Evolutionary conservation across 495 filamentous ascomycete species (phyloP).

Genomic region (Neurospora sp.): DNA sequence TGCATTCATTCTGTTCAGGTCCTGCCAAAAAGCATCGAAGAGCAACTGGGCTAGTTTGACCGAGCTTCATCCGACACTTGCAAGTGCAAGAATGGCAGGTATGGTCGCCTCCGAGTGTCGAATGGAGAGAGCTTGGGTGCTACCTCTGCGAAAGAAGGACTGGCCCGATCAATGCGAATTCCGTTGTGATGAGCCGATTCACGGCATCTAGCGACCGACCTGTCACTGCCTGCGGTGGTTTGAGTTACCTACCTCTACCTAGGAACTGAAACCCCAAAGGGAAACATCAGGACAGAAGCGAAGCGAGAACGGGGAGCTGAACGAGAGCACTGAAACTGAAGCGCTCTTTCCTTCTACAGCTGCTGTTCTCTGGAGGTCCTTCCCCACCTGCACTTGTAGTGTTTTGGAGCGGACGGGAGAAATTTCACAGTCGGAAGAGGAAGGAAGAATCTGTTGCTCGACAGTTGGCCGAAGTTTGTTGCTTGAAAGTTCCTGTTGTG

Average conservation of each 20-base stretch:
- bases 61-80: neutral
- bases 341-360: neutral
- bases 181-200: too few species aligned
- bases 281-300: too few species aligned
- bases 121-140: too few species aligned
- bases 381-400: neutral
- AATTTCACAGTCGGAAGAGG: neutral
- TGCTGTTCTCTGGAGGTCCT: neutral
- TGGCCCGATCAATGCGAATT: neutral
- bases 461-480: neutral
- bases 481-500: neutral
- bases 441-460: neutral
- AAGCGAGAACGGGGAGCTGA: too few species aligned
- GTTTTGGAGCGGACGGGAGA: neutral
- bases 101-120: neutral
- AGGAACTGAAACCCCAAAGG: too few species aligned
- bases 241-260: too few species aligned
- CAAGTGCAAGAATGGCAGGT: neutral
- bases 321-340: too few species aligned
- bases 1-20: neutral
- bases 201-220: too few species aligned
- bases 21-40: too few species aligned
- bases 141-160: neutral
- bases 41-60: neutral
- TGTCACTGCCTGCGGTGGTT: too few species aligned